Evolutionary conservation across 1,284 basidiomycete genomes (phyloP).

Genomic region (Porphyrellus sp.): DNA sequence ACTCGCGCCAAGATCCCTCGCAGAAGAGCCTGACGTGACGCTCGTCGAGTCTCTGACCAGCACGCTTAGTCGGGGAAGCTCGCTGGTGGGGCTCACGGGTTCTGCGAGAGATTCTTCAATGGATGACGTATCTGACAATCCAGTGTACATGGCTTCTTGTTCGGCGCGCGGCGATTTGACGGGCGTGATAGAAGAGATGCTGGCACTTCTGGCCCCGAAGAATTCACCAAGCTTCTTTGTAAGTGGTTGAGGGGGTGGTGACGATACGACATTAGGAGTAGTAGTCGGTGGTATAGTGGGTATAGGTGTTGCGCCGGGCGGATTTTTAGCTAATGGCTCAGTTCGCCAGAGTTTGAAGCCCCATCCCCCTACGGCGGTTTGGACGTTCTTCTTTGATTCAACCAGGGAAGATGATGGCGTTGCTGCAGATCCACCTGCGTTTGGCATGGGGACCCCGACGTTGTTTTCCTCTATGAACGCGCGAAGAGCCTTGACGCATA

Average conservation of each 20-base stretch:
- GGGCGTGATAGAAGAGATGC: slow-evolving; percentile 44
- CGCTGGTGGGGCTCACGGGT: slow-evolving; percentile 52
- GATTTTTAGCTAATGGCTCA: slow-evolving; percentile 33
- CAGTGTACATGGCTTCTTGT: slow-evolving; percentile 43
- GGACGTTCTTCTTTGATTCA: slow-evolving; percentile 38
- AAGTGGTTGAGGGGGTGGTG: slow-evolving; percentile 40
- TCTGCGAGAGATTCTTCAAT: slow-evolving; percentile 43
- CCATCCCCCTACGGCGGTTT: slow-evolving; percentile 40
- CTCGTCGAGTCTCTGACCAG: slow-evolving; percentile 38
- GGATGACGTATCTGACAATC: slow-evolving; percentile 54
- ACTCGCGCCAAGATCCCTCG: slow-evolving; percentile 29
- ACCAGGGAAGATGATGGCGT: slow-evolving; percentile 37
- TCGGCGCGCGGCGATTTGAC: slow-evolving; percentile 34
- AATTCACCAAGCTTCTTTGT: slow-evolving; percentile 65
- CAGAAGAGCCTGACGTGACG: slow-evolving; percentile 28
- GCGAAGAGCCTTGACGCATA: slow-evolving; percentile 75
- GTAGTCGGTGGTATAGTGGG: slow-evolving; percentile 34
- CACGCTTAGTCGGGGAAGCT: slow-evolving; percentile 36
- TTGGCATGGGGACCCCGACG: slow-evolving; percentile 41
- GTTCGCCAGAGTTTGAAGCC: slow-evolving; percentile 66
- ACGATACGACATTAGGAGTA: slow-evolving; percentile 18
- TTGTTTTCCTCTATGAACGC: slow-evolving; percentile 82
- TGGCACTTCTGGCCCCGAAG: slow-evolving; percentile 53
- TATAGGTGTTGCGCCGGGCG: slow-evolving; percentile 25
- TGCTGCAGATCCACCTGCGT: slow-evolving; percentile 14